phyloP scores from a whole-genome alignment of 805 yeast genomes.

The Wickerhamiella allomyrinae region DNA sequence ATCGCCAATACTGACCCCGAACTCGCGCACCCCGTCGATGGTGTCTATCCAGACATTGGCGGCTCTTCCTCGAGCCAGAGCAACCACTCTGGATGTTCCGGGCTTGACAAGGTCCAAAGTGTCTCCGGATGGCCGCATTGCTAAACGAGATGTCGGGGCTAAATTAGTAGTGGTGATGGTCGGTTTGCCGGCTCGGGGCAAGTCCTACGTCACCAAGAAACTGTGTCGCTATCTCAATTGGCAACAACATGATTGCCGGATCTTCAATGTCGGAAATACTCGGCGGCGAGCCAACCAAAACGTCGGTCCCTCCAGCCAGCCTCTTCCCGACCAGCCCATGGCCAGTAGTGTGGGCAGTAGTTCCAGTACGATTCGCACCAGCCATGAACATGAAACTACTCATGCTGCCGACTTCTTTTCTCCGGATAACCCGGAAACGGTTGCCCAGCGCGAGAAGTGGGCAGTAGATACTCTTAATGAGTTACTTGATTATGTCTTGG shows the following conservation, averaged over 20 bases:
- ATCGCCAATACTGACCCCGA: conserved; percentile 11
- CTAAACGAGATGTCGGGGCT: conserved; percentile 51
- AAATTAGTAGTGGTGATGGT: conserved; percentile 92
- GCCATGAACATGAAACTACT: conserved; percentile 16
- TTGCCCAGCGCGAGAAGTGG: conserved; percentile 75
- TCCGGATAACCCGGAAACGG: conserved; percentile 57
- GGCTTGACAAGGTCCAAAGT: conserved; percentile 74
- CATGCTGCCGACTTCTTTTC: conserved; percentile 80
- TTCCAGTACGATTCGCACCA: not conserved
- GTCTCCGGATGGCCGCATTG: conserved; percentile 47
- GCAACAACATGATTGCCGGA: conserved; percentile 80
- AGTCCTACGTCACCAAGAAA: conserved; percentile 84
- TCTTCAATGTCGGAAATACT: conserved; percentile 92
- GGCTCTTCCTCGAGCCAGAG: conserved; percentile 26
- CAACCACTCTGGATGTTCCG: conserved; percentile 81
- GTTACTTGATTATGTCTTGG: conserved; percentile 61
- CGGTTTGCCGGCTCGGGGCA: conserved; percentile 89
- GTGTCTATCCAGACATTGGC: conserved; percentile 2
- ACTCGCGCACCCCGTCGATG: conserved; percentile 4
- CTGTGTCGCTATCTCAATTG: conserved; percentile 81
- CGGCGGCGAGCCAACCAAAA: conserved; percentile 53
- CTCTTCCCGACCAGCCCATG: conserved; percentile 29
- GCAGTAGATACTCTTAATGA: conserved; percentile 88
- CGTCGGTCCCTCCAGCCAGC: conserved; percentile 56
- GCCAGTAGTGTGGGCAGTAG: not conserved